Base-by-base conservation (phyloP, 179 eudicot genomes). In the Silene vulgaris region DNA sequence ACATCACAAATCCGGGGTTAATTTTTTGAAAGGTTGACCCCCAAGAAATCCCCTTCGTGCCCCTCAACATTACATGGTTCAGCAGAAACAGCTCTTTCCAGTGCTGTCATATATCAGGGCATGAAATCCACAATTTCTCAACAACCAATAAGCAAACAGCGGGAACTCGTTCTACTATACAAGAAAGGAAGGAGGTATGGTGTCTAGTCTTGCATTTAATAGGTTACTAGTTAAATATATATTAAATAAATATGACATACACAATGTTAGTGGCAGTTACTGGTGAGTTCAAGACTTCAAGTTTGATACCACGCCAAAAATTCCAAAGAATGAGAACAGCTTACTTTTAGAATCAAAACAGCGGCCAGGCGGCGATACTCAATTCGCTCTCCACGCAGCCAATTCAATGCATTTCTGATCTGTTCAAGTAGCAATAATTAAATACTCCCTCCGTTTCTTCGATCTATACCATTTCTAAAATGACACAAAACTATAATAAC, bases 301-400 rank as follows among this genome's bases (percentile, higher is more conserved):
- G 19, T 64, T 28, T 8, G 29, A 66, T 7, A 32, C 29, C 65
- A 61, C 16, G 48, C 74, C 26, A 26, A 45, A 37, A 21, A 63
- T 73, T 57, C 63, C 45, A 37, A 65, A 40, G 3, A 66, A 65
- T 23, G 52, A 8, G 56, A 65, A 71, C 8, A 43, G 21, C 90
- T 85, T 87, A 94, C 98, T 84, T 94, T 94, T 65, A 94, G 84
- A 37, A 94, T 94, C 75, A 94, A 81, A 79, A 92, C 97, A 69
- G 98, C 96, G 73, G 98, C 96, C 76, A 92, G 89, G n/a, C 93
- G 96, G 26, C 97, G 97, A 85, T 92, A 83, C 74, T 94, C 98
- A 72, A 88, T 82, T 82, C 96, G 88, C 70, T 94, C 97, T 56
- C 86, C 96, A 73, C 83, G 83, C 80, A 94, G 90, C 98, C 98